Evolutionary conservation across 2,329 filamentous ascomycete genomes (phyloP), one percentile per base, ranked within the genome.

Genomic region (Fusarium continuum): DNA sequence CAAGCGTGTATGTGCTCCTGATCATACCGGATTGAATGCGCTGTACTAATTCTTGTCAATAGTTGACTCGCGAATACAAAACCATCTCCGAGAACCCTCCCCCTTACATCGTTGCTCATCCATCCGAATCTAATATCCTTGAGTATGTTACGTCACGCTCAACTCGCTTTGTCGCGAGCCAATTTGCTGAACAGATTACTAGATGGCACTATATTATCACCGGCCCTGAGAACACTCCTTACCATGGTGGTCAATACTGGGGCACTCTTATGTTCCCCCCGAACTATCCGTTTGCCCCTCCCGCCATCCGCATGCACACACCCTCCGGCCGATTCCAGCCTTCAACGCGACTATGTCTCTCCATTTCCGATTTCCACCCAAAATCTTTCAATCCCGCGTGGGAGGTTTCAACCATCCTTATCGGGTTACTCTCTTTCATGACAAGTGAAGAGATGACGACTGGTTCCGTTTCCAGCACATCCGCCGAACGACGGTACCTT

Each of bases 371-470:
- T 75, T 99, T 98, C 79, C 95, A 99, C 75, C 95, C 95, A 5
- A 96, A 96, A 77, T 94, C 91, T 23, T 99, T 98, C 82, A 99
- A 99, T 75, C 95, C 95, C 3, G 93, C 95, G 1, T 99, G 95
- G 95, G 94, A 97, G 73, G 95, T 99, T 8, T 94, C 91, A 50
- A 99, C 95, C 1, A 99, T 99, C 65, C 82, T 99, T 14, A 96
- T 96, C 51, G 95, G 95, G 9, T 85, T 99, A 23, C 82, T 98
- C 62, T 96, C 91, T 32, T 99, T 99, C 78, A 99, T 99, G 95
- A 98, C 94, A 3, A 92, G 91, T 66, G 94, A 99, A 74, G 95
- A 99, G 80, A 97, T 98, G 91, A 99, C 95, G 0, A 98, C 95
- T 0, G 95, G 95, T 3, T 93, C 90, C 25, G 87, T 99, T 25